These are phyloP conservation scores for Backusella sp. DNA, from an alignment of 192 early-diverging fungal species.

Conservation along the genomic window DNA sequence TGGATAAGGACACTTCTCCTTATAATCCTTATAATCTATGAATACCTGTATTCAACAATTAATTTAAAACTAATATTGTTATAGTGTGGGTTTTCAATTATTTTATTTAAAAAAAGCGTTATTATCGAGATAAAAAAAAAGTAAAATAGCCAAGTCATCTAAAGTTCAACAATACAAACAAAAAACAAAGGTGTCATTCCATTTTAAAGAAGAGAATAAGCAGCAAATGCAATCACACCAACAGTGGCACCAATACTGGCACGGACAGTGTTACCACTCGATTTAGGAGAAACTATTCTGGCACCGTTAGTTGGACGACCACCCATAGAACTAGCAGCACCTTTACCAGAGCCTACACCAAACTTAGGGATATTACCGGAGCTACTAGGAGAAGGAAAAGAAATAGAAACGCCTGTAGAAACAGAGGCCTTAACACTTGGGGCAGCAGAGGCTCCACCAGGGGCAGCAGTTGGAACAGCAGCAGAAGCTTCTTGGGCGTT, in stretches of 20 bases:
- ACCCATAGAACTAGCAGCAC: not conserved
- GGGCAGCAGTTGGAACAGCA: not conserved
- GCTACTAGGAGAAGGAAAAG: not conserved
- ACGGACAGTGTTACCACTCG: conserved; percentile 1
- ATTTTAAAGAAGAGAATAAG: conserved; percentile 1
- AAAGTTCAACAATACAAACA: not conserved
- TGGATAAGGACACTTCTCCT: too few species aligned
- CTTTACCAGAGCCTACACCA: not conserved
- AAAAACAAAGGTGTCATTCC: not conserved
- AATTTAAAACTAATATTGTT: not conserved
- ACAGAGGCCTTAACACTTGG: not conserved
- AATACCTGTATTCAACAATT: too few species aligned
- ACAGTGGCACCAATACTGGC: not conserved
- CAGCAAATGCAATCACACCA: not conserved
- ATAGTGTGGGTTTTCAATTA: not conserved
- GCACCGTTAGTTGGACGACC: not conserved
- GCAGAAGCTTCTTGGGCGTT: not conserved
- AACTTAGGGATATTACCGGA: not conserved
- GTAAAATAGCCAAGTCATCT: not conserved
- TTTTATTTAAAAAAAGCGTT: not conserved
- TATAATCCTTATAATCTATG: too few species aligned
- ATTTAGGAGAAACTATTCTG: not conserved
- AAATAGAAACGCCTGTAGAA: not conserved
- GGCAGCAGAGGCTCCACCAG: not conserved
- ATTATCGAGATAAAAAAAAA: not conserved